Base-by-base conservation (phyloP, 768 basidiomycete species). In the Leccinellum luteum region DNA sequence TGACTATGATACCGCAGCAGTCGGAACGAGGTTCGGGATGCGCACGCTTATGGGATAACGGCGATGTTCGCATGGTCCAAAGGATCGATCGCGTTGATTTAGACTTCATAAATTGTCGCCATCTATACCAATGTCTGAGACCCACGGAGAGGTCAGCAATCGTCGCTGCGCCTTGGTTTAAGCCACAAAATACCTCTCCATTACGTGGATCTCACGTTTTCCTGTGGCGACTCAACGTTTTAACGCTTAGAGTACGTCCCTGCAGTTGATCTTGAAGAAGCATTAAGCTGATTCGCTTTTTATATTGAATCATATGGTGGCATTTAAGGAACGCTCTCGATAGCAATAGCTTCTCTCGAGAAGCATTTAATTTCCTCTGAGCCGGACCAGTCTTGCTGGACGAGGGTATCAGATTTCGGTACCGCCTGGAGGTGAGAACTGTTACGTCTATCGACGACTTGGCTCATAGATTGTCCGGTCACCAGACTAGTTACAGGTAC, bases 61-160 rank as follows among this genome's bases (percentile, higher is more conserved):
- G 35, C 47, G 5, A 49, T 15, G 10, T 60, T 28, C 25, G 4
- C 38, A 13, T 34, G 3, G 27, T 54, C n/a, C 38, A 28, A 14
- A 35, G 38, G 41, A 55, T 59, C 55, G 31, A 64, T 60, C 25
- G 30, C 13, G 32, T 21, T 34, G 48, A 43, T 32, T n/a, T 14
- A 27, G 43, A 5, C 34, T 12, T 43, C 38, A 10, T 27, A 28
- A 10, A 14, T 41, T n/a, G 25, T 10, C 35, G 3, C 27, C 12
- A 27, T 21, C 25, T 48, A 21, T 19, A 19, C 15, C 13, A 23
- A 15, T 25, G n/a, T 48, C 34, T 44, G n/a, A n/a, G n/a, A n/a
- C n/a, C 28, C 8, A 15, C 17, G 30, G 13, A 31, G 44, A 41
- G 31, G 21, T 23, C n/a, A 19, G 6, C n/a, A 27, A 6, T 32